Evolutionary conservation across 1,284 basidiomycete genomes (phyloP).

Genomic region (Microbotryomycetes sp.): DNA sequence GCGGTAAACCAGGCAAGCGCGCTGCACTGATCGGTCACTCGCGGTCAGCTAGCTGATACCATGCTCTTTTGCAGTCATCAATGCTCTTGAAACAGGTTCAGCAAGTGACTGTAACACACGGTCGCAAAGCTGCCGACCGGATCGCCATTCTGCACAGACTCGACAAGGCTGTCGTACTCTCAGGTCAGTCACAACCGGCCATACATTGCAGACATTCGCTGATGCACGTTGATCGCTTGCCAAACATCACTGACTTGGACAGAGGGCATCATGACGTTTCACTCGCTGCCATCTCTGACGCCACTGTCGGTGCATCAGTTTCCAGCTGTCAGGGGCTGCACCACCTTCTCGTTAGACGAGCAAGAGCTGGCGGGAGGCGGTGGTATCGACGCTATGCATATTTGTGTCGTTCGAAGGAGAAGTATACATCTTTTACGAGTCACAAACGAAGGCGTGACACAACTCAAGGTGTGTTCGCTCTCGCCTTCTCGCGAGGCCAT

Average conservation of each 20-base stretch:
- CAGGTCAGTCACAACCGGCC: conserved; percentile 19
- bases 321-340: conserved; percentile 69
- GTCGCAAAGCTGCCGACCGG: conserved; percentile 18
- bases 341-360: conserved; percentile 72
- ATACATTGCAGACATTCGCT: too few relatives aligned
- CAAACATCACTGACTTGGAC: neutral
- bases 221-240: too few relatives aligned
- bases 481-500: neutral
- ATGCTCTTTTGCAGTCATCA: neutral
- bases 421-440: conserved; percentile 62
- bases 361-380: conserved; percentile 56
- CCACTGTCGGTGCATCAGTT: conserved; percentile 55
- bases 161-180: conserved; percentile 31
- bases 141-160: conserved; percentile 23
- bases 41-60: neutral
- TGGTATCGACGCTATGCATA: conserved; percentile 57
- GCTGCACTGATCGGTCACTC: too few relatives aligned
- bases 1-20: too few relatives aligned
- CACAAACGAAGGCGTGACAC: conserved; percentile 53
- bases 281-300: conserved; percentile 69
- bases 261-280: conserved; percentile 72
- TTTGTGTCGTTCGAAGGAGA: conserved; percentile 68
- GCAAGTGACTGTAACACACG: conserved; percentile 15
- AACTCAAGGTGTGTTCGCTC: conserved; percentile 52
- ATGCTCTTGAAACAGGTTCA: conserved; percentile 18